Percentiles rank a stretch among this genome's conserved stretches.
These are phyloP conservation scores for Tuber indicum DNA, from an alignment of 495 filamentous ascomycete genomes.

Conservation along the genomic window DNA sequence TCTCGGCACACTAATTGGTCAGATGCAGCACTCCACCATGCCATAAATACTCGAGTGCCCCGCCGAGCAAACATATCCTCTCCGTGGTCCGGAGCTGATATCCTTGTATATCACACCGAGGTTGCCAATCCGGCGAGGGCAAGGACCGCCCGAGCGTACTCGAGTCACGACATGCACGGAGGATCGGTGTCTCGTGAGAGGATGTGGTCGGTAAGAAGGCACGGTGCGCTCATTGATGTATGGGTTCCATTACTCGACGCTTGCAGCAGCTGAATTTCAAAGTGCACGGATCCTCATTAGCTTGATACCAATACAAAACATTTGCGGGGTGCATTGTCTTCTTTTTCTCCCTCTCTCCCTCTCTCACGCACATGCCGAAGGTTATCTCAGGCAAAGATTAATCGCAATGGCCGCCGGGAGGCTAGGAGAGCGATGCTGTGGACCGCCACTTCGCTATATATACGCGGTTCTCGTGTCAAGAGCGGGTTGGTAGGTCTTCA, in stretches of 20 bases:
- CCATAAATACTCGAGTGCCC: background rate
- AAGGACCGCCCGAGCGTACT: background rate
- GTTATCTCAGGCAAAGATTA: background rate
- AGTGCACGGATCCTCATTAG: slow-evolving; percentile 3
- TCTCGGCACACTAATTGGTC: background rate
- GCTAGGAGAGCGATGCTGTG: background rate
- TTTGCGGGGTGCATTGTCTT: background rate
- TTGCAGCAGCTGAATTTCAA: background rate
- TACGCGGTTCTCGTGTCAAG: slow-evolving; percentile 33
- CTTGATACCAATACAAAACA: slow-evolving; percentile 4
- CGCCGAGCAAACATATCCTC: background rate
- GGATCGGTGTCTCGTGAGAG: slow-evolving; percentile 1
- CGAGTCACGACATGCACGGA: background rate
- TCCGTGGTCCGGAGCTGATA: background rate
- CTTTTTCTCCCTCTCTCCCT: background rate
- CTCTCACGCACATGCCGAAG: background rate
- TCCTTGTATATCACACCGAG: background rate
- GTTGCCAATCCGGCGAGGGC: background rate
- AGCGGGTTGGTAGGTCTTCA: slow-evolving; percentile 29
- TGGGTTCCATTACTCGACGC: background rate
- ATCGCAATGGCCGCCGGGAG: slow-evolving; percentile 1
- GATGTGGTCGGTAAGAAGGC: background rate
- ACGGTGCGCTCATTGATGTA: background rate
- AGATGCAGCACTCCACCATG: background rate
- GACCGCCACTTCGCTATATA: slow-evolving; percentile 16